Conservation (phyloP, 2,329 filamentous ascomycete genomes). For the Pseudogymnoascus sp. region DNA sequence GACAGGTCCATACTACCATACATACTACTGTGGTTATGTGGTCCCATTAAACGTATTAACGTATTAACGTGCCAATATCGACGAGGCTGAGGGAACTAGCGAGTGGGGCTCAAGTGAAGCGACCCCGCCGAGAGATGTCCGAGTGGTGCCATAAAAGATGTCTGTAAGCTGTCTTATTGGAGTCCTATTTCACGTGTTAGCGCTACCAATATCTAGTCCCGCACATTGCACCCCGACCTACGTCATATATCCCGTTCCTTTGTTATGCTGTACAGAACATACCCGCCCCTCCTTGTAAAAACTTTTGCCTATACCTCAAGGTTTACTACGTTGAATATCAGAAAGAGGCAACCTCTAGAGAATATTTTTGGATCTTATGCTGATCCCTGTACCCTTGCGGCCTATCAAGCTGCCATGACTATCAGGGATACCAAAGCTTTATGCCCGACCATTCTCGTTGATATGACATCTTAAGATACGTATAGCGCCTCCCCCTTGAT, state of each 20-base stretch:
- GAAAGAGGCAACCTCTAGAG: not conserved
- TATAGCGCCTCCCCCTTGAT: not conserved
- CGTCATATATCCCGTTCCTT: slow-evolving; percentile 4
- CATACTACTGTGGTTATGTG: not conserved
- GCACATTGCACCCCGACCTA: not conserved
- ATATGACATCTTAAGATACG: not conserved
- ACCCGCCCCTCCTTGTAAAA: not conserved
- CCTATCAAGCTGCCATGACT: not conserved
- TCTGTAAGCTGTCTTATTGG: not conserved
- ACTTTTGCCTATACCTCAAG: slow-evolving; percentile 2
- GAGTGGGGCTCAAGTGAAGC: not conserved
- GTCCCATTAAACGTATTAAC: too few relatives aligned
- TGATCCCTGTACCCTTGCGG: not conserved
- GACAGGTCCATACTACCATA: not conserved
- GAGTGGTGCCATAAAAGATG: not conserved
- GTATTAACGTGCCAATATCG: not conserved
- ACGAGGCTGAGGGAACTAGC: not conserved
- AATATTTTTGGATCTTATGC: not conserved
- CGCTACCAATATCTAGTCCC: not conserved
- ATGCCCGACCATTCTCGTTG: slow-evolving; percentile 1
- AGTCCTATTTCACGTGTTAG: not conserved
- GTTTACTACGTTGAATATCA: not conserved
- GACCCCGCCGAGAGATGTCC: not conserved
- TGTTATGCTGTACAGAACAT: not conserved
- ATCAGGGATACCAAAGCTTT: not conserved